Percentiles rank a stretch among this genome's conserved stretches.
Conservation (phyloP, 257 asterid genomes). For the Thymus quinquecostatus region DNA sequence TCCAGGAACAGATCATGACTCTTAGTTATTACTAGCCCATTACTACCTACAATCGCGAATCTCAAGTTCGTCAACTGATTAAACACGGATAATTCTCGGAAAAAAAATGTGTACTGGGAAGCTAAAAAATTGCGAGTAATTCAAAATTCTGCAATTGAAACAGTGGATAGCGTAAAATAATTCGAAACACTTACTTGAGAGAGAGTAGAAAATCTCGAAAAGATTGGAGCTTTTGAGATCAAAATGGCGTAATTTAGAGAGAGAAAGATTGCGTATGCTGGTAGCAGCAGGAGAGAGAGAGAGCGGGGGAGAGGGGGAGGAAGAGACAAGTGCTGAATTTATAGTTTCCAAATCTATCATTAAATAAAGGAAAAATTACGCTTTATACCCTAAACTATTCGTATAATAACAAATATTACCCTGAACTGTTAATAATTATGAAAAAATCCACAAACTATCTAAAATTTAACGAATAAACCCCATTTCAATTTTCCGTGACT, state of each 20-base stretch:
- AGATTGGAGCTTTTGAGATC: slow-evolving; percentile 36
- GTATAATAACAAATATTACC: no score
- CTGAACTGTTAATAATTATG: no score
- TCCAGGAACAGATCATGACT: slow-evolving; percentile 24
- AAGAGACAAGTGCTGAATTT: slow-evolving; percentile 20
- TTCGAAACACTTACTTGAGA: slow-evolving; percentile 44
- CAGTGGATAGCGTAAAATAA: slow-evolving; percentile 26
- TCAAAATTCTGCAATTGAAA: slow-evolving; percentile 36
- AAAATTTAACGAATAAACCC: no score
- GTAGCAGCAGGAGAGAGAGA: slow-evolving; percentile 35
- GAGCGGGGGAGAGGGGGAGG: slow-evolving; percentile 27
- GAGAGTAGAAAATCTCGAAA: slow-evolving; percentile 21
- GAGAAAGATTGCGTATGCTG: slow-evolving; percentile 62
- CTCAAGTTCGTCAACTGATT: slow-evolving; percentile 32
- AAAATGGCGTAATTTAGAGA: slow-evolving; percentile 37
- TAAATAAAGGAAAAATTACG: neutral
- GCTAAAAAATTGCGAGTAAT: slow-evolving; percentile 13
- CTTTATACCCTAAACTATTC: no score
- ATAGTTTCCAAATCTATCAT: slow-evolving; percentile 5
- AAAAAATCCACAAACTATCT: no score
- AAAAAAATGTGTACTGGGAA: neutral
- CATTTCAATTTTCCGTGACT: no score
- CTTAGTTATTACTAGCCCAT: slow-evolving; percentile 26
- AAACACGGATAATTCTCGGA: neutral
- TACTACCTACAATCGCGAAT: slow-evolving; percentile 29